Evolutionary conservation across 371 early-diverging fungal genomes (phyloP).

Genomic region (Vittaforma corneae): DNA sequence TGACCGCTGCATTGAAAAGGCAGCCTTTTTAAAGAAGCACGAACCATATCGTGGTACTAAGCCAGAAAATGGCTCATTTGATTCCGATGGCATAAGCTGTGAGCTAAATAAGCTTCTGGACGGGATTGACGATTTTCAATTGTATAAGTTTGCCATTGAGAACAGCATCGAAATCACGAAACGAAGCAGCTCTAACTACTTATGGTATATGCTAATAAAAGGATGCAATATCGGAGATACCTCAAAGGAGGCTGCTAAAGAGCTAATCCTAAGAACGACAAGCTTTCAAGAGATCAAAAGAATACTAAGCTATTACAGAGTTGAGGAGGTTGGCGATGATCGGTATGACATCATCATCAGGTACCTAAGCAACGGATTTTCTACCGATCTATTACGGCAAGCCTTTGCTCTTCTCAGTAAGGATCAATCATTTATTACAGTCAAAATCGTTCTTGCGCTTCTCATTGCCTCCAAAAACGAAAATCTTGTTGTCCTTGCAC

Average conservation of each 20-base stretch:
- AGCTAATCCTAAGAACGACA: slow-evolving; percentile 6
- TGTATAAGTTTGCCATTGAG: slow-evolving; percentile 48
- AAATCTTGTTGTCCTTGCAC: slow-evolving; percentile 27
- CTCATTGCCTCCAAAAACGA: slow-evolving; percentile 25
- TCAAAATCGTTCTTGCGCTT: slow-evolving; percentile 32
- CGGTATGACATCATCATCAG: slow-evolving; percentile 1
- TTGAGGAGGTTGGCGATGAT: background rate
- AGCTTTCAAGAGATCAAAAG: slow-evolving; percentile 27
- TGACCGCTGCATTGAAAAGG: too few species aligned
- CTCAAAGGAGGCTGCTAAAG: background rate
- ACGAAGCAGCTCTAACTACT: slow-evolving; percentile 22
- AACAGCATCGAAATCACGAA: slow-evolving; percentile 20
- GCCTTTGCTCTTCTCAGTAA: slow-evolving; percentile 1
- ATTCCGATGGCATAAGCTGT: background rate
- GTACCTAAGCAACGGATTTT: background rate
- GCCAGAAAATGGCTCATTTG: background rate
- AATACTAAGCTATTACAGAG: background rate
- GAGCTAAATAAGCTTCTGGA: slow-evolving; percentile 31
- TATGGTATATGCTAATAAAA: slow-evolving; percentile 27
- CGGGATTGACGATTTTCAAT: slow-evolving; percentile 51
- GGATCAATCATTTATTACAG: slow-evolving; percentile 3
- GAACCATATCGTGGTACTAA: background rate
- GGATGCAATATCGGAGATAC: slow-evolving; percentile 5
- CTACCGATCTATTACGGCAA: background rate
- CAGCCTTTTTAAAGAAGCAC: too few species aligned